Conservation (phyloP, 306 rosid species). For the Rosa persica region DNA sequence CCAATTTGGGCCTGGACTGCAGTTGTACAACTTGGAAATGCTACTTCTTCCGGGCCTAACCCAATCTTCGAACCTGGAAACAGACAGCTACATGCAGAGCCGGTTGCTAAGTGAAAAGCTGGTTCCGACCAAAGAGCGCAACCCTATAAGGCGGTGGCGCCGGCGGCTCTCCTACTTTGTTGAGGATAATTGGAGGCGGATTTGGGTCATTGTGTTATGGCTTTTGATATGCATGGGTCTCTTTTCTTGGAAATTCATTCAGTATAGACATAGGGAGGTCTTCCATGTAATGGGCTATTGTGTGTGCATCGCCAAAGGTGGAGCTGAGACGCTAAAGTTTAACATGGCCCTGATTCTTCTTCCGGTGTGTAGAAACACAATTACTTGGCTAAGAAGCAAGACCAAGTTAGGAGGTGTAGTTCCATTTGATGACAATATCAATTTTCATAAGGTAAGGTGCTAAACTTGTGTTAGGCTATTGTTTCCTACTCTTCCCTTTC, state of each 20-base stretch:
- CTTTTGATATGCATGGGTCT: constrained; percentile 57
- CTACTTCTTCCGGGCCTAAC: constrained; percentile 75
- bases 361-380: constrained; percentile 83
- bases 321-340: constrained; percentile 86
- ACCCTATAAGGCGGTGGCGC: constrained; percentile 57
- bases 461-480: background rate
- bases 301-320: constrained; percentile 77
- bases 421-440: constrained; percentile 85
- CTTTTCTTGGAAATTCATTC: constrained; percentile 81
- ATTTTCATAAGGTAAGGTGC: constrained; percentile 70
- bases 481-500: background rate
- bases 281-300: constrained; percentile 85
- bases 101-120: constrained; percentile 77
- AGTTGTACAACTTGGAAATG: constrained; percentile 83
- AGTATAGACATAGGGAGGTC: constrained; percentile 63
- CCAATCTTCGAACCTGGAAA: constrained; percentile 51
- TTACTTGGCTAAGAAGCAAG: no score
- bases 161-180: constrained; percentile 49
- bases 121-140: constrained; percentile 69
- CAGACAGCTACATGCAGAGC: constrained; percentile 62
- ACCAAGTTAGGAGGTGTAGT: constrained; percentile 60
- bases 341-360: constrained; percentile 81
- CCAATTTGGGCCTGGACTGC: constrained; percentile 2
- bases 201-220: constrained; percentile 75
- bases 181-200: constrained; percentile 81